A percentile compares a stretch with the other conserved stretches of the same genome.
These are phyloP conservation scores for Lactifluus hygrophoroides DNA, from an alignment of 768 basidiomycete species.

Conservation along the genomic window DNA sequence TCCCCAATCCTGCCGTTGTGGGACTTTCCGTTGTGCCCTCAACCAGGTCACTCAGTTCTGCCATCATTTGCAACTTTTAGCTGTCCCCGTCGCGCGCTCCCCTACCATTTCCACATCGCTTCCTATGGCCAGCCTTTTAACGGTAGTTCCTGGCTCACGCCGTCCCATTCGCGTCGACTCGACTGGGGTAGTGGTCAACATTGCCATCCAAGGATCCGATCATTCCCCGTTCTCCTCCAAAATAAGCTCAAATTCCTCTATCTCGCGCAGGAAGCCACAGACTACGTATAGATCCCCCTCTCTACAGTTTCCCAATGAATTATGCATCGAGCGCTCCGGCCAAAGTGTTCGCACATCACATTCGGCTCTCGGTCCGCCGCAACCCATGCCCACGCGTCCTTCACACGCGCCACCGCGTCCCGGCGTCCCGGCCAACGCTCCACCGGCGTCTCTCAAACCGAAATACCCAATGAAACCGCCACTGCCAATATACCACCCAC, in stretches of 20 bases:
- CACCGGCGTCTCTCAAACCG: neutral
- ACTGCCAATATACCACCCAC: constrained; percentile 19
- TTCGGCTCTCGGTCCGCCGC: constrained; percentile 6
- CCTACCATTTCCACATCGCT: neutral
- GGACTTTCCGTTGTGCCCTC: neutral
- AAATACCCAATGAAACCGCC: constrained; percentile 18
- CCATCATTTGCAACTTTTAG: neutral
- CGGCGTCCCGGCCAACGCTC: neutral
- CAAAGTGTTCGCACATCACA: constrained; percentile 1
- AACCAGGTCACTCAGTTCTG: neutral
- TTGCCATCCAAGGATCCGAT: constrained; percentile 6
- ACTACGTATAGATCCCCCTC: constrained; percentile 20
- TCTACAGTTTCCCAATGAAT: constrained; percentile 10
- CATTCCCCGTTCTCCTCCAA: constrained; percentile 12
- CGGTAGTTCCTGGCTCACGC: constrained; percentile 19
- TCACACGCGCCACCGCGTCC: constrained; percentile 4
- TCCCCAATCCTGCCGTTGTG: neutral
- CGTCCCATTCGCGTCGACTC: constrained; percentile 19
- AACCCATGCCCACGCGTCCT: neutral
- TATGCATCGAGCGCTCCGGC: constrained; percentile 19
- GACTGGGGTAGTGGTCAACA: constrained; percentile 16
- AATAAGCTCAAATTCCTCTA: constrained; percentile 3
- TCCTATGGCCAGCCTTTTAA: constrained; percentile 2
- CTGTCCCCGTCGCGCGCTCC: neutral
- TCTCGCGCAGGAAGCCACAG: constrained; percentile 18